Percentiles rank a stretch among this genome's conserved stretches.
These are phyloP conservation scores for Pachyrhizus erosus DNA, from an alignment of 306 rosid species.

Conservation along the genomic window DNA sequence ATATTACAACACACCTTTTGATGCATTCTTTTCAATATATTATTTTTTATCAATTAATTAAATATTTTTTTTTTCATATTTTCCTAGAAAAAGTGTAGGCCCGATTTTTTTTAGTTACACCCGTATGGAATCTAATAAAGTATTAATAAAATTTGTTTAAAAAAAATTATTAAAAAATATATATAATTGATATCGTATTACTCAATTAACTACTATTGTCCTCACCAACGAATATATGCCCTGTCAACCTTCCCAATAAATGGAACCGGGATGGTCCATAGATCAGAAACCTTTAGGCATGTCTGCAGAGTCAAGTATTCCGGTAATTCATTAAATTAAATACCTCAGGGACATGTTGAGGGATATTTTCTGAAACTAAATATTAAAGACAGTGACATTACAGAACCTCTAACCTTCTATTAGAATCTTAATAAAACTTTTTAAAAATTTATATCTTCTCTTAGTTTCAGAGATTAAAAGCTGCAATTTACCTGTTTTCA, in stretches of 20 bases:
- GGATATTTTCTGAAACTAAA: constrained; percentile 18
- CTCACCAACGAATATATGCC: neutral
- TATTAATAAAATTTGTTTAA: neutral
- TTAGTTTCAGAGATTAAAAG: neutral
- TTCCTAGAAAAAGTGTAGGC: neutral
- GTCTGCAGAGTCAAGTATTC: neutral
- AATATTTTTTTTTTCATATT: neutral
- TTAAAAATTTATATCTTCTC: neutral
- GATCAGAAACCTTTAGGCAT: neutral
- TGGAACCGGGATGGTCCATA: neutral
- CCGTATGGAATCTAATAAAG: neutral
- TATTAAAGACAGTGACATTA: constrained; percentile 4
- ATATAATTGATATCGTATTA: neutral
- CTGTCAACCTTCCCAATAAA: neutral
- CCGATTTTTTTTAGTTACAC: neutral
- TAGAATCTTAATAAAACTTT: neutral
- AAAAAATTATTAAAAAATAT: neutral
- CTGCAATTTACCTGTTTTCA: neutral
- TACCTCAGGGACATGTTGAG: neutral
- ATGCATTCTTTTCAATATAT: neutral
- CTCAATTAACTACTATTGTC: neutral
- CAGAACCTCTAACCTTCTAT: neutral
- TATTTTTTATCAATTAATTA: neutral
- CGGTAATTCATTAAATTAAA: neutral
- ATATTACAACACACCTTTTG: neutral